A percentile compares a stretch with the other conserved stretches of the same genome.
Evolutionary conservation across 163 green algal species (phyloP).

Genomic region (Chlamydomonas reinhardtii): DNA sequence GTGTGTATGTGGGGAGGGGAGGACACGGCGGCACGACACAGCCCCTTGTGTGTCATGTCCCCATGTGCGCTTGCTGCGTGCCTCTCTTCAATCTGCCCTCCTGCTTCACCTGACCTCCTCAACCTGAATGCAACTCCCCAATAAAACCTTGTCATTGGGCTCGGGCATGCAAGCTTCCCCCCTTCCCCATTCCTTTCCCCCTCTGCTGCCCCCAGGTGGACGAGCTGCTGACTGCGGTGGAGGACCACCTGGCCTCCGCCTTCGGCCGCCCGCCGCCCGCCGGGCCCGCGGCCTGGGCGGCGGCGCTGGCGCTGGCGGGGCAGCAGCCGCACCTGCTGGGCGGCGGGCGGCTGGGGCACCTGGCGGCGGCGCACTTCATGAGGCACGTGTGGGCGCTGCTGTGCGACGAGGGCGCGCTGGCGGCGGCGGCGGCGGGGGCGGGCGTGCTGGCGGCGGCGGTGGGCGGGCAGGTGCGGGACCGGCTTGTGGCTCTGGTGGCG

Average conservation of each 20-base stretch:
- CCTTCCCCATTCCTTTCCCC: too few species aligned
- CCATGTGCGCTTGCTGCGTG: too few species aligned
- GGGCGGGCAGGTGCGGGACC: conserved; percentile 38
- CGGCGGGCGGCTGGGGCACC: not conserved
- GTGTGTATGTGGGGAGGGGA: too few species aligned
- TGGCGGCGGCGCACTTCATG: conserved; percentile 35
- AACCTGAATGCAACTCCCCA: too few species aligned
- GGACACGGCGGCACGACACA: too few species aligned
- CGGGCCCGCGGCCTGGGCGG: conserved; percentile 9
- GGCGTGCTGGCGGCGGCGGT: conserved; percentile 35
- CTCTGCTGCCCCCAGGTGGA: too few species aligned
- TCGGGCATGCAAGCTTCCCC: too few species aligned
- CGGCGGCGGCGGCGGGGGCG: not conserved
- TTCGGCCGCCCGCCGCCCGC: not conserved
- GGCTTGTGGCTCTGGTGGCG: conserved; percentile 50
- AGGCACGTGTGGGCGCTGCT: not conserved
- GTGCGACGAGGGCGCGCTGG: not conserved
- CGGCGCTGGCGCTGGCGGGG: conserved; percentile 13
- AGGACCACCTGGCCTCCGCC: conserved; percentile 23
- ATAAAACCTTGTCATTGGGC: too few species aligned
- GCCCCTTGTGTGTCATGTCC: too few species aligned
- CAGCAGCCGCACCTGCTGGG: conserved; percentile 2
- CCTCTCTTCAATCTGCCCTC: too few species aligned
- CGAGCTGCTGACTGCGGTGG: conserved; percentile 35
- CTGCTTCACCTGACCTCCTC: too few species aligned